Conservation (phyloP, 495 filamentous ascomycete genomes). For the Lophiostoma macrostomum region DNA sequence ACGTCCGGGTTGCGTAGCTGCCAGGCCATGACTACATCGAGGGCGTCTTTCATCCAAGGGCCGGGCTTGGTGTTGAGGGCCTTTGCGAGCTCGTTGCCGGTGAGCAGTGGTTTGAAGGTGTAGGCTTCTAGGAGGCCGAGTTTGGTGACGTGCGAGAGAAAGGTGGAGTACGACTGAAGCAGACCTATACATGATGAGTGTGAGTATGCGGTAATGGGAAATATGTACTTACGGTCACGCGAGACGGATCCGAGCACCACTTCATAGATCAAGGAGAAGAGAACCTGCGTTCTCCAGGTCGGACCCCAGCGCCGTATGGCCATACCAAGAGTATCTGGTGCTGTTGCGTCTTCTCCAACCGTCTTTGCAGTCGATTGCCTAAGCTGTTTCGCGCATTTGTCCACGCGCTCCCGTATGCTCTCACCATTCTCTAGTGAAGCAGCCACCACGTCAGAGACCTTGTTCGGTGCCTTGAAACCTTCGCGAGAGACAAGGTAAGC, state of each 20-base stretch:
- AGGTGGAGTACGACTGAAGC: constrained; percentile 48
- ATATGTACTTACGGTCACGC: constrained; percentile 29
- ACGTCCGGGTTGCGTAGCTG: constrained; percentile 75
- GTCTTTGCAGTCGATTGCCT: constrained; percentile 22
- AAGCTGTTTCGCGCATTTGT: constrained; percentile 42
- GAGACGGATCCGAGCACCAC: constrained; percentile 27
- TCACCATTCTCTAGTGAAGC: constrained; percentile 57
- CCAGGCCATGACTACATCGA: constrained; percentile 74
- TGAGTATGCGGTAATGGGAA: not conserved
- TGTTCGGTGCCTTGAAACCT: constrained; percentile 77
- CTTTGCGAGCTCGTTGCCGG: constrained; percentile 56
- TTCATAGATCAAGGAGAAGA: constrained; percentile 70
- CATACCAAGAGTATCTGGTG: constrained; percentile 63
- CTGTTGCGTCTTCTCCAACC: constrained; percentile 35
- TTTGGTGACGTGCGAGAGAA: constrained; percentile 53
- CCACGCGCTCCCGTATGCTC: constrained; percentile 60
- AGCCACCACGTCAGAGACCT: constrained; percentile 61
- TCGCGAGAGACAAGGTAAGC: constrained; percentile 63
- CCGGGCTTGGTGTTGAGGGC: constrained; percentile 62
- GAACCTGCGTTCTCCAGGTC: constrained; percentile 69
- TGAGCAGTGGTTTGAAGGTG: constrained; percentile 46
- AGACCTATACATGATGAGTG: constrained; percentile 41
- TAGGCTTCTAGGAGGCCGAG: constrained; percentile 45
- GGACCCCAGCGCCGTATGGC: constrained; percentile 72
- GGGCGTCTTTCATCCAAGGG: constrained; percentile 71